These are phyloP conservation scores for Hortiboletus flavorubellus DNA, from an alignment of 768 basidiomycete genomes.

Conservation along the genomic window DNA sequence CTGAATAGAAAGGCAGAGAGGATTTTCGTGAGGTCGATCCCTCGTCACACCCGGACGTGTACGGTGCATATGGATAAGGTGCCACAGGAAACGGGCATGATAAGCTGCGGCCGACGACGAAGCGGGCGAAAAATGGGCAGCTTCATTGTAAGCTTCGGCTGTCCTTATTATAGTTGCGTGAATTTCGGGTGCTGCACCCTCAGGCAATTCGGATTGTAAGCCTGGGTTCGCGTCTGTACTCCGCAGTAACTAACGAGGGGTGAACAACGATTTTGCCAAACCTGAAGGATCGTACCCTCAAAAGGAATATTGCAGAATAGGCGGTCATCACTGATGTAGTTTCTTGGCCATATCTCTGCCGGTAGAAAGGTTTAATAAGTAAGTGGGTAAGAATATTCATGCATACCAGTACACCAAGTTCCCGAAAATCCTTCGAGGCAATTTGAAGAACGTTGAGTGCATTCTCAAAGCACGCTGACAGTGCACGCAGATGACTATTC, in stretches of 20 bases:
- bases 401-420: constrained; percentile 70
- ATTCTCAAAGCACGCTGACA: constrained; percentile 70
- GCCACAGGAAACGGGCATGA: constrained; percentile 76
- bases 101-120: constrained; percentile 62
- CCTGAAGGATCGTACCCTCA: constrained; percentile 51
- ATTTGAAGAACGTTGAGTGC: constrained; percentile 70
- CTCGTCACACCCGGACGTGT: constrained; percentile 42
- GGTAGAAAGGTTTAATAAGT: neutral
- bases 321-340: constrained; percentile 84
- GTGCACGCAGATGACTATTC: constrained; percentile 61
- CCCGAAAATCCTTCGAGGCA: constrained; percentile 68
- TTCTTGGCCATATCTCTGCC: constrained; percentile 80
- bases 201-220: constrained; percentile 56
- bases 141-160: constrained; percentile 76
- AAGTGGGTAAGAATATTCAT: constrained; percentile 31
- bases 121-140: constrained; percentile 56
- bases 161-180: constrained; percentile 62
- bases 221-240: constrained; percentile 55
- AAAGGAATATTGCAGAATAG: constrained; percentile 76
- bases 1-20: constrained; percentile 56
- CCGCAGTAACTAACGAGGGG: constrained; percentile 56
- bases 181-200: constrained; percentile 61
- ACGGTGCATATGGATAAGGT: constrained; percentile 61
- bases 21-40: constrained; percentile 37
- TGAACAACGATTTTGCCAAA: constrained; percentile 1